These are phyloP conservation scores for Chalciporus sp. DNA, from an alignment of 1,284 basidiomycete species.

Conservation along the genomic window DNA sequence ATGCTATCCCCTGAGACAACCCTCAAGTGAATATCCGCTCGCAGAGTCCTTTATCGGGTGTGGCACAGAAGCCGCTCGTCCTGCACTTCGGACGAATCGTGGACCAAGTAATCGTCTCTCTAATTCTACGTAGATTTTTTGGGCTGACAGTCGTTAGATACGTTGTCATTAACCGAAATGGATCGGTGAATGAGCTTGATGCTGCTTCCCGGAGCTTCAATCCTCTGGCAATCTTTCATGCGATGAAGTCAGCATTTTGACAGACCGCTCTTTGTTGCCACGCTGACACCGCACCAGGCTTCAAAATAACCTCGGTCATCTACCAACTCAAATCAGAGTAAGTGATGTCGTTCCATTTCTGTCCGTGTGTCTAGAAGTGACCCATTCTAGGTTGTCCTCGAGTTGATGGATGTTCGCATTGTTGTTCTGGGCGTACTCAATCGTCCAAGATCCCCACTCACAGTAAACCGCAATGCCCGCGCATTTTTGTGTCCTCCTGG, in stretches of 20 bases:
- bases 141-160: conserved; percentile 48
- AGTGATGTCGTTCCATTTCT: conserved; percentile 27
- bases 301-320: conserved; percentile 63
- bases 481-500: conserved; percentile 69
- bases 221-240: conserved; percentile 65
- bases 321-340: conserved; percentile 64
- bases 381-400: conserved; percentile 56
- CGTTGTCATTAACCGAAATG: conserved; percentile 71
- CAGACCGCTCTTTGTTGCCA: not conserved
- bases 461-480: conserved; percentile 66
- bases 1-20: not conserved
- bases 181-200: conserved; percentile 70
- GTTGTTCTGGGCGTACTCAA: conserved; percentile 68
- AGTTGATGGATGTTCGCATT: conserved; percentile 72
- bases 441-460: conserved; percentile 55
- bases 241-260: conserved; percentile 61
- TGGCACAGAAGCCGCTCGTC: conserved; percentile 66
- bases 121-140: conserved; percentile 1
- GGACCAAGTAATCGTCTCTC: conserved; percentile 64
- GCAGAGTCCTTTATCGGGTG: conserved; percentile 59
- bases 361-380: conserved; percentile 10
- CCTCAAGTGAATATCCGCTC: conserved; percentile 7
- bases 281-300: conserved; percentile 40
- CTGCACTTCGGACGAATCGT: conserved; percentile 78
- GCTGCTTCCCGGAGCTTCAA: conserved; percentile 66